A percentile compares a stretch with the other conserved stretches of the same genome.
Evolutionary conservation across 2,329 filamentous ascomycete species (phyloP).

Genomic region (Penicillium sp.): DNA sequence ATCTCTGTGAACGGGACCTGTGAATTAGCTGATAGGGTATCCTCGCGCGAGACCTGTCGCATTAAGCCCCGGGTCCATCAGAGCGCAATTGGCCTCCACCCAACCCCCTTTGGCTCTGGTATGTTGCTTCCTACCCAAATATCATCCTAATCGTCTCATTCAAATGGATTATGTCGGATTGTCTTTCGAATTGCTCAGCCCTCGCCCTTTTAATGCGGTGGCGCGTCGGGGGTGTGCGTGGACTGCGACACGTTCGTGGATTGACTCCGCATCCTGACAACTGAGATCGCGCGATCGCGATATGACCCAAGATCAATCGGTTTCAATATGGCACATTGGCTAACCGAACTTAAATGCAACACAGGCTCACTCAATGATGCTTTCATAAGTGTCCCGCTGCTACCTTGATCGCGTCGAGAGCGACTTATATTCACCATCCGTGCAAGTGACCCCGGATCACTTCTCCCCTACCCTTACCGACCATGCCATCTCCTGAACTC

Average conservation of each 20-base stretch:
- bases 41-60: background rate
- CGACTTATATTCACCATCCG: constrained; percentile 22
- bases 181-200: background rate
- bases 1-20: background rate
- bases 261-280: constrained; percentile 9
- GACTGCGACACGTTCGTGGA: constrained; percentile 26
- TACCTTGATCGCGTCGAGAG: constrained; percentile 31
- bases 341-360: constrained; percentile 9
- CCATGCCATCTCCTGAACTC: constrained; percentile 43
- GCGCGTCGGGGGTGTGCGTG: constrained; percentile 12
- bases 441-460: constrained; percentile 25
- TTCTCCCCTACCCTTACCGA: constrained; percentile 4
- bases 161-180: background rate
- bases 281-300: constrained; percentile 18
- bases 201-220: background rate
- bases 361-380: constrained; percentile 35
- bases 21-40: background rate
- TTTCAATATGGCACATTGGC: constrained; percentile 1
- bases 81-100: constrained; percentile 18
- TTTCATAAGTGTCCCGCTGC: constrained; percentile 27
- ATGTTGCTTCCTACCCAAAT: constrained; percentile 18
- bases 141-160: constrained; percentile 3
- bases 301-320: background rate
- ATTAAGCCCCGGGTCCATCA: constrained; percentile 3
- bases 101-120: constrained; percentile 24